phyloP scores from a whole-genome alignment of 2,329 filamentous ascomycete species.

The Fusarium globosum region DNA sequence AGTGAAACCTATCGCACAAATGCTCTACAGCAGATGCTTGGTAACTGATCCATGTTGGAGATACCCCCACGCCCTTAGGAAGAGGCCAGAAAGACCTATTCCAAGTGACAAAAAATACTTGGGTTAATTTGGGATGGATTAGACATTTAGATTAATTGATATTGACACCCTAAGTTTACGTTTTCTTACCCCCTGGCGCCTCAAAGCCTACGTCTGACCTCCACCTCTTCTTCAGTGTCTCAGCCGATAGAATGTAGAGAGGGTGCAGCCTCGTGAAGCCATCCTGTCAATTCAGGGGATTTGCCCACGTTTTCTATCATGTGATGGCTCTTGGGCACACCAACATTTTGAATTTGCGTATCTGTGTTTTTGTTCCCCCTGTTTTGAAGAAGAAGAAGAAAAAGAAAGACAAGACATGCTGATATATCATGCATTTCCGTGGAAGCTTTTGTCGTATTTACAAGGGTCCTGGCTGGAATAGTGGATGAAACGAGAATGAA shows the following conservation, averaged over 20 bases:
- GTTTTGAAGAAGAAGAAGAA: neutral
- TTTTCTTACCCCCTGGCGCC: conserved; percentile 6
- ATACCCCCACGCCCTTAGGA: neutral
- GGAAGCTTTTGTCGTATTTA: neutral
- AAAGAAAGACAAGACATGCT: conserved; percentile 8
- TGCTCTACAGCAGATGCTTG: conserved; percentile 62
- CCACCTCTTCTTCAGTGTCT: conserved; percentile 23
- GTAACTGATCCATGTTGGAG: neutral
- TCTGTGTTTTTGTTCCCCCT: neutral
- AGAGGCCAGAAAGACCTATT: neutral
- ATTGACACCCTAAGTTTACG: neutral
- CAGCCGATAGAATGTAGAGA: conserved; percentile 20
- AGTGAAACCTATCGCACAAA: conserved; percentile 65
- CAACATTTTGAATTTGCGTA: neutral
- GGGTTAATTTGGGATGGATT: neutral
- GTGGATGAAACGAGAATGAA: conserved; percentile 15
- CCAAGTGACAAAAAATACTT: neutral
- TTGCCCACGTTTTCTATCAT: conserved; percentile 36
- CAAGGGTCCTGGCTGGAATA: neutral
- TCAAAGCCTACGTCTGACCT: conserved; percentile 20
- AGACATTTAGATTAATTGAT: neutral
- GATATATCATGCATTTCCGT: conserved; percentile 38
- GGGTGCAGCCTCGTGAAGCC: conserved; percentile 22
- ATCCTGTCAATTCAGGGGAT: conserved; percentile 40
- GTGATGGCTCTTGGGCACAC: conserved; percentile 19